Base-by-base conservation (phyloP, 1,284 basidiomycete genomes). In the Leucoagaricus sp. region DNA sequence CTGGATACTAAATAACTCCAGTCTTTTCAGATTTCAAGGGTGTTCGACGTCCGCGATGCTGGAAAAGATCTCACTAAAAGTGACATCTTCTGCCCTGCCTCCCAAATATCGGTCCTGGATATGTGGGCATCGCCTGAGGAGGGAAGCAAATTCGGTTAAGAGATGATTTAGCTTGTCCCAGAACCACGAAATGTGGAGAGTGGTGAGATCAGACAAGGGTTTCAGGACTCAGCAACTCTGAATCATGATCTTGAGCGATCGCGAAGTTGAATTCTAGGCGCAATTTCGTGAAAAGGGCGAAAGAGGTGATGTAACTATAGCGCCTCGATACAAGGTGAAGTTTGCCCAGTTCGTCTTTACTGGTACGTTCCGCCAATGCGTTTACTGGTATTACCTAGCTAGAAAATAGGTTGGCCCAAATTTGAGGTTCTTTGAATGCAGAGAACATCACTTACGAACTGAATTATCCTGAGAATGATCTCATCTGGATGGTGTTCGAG, bases 161-260 rank as follows among this genome's bases (percentile, higher is more conserved):
- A 50, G 25, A 23, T 33, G 12, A 8, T 42, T 28, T 12, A 41
- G 25, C 47, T 28, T 38, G 15, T 28, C 41, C 41, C 21, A 34
- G 29, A 25, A 17, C 40, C 40, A 50, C n/a, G 38, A 38, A 7
- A 19, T 45, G 17, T 15, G 28, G 13, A 56, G 28, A 2, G 19
- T 26, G 17, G 15, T 36, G 41, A 56, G 47, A 33, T 56, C 51
- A 15, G 47, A 40, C 6, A 56, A n/a, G 31, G 55, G 55, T 36
- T 36, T 36, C 28, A 6, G 13, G 7, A 19, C n/a, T 36, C 4
- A 36, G n/a, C 4, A 55, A 19, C 21, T 34, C 46, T 6, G 12
- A 33, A 13, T 13, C 10, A 19, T 13, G 29, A 46, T 26, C 13
- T 9, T 45, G 19, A n/a, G 17, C 33, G 15, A n/a, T 7, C 34